Base-by-base conservation (phyloP, 345 rosid genomes). In the Tarenaya hassleriana region DNA sequence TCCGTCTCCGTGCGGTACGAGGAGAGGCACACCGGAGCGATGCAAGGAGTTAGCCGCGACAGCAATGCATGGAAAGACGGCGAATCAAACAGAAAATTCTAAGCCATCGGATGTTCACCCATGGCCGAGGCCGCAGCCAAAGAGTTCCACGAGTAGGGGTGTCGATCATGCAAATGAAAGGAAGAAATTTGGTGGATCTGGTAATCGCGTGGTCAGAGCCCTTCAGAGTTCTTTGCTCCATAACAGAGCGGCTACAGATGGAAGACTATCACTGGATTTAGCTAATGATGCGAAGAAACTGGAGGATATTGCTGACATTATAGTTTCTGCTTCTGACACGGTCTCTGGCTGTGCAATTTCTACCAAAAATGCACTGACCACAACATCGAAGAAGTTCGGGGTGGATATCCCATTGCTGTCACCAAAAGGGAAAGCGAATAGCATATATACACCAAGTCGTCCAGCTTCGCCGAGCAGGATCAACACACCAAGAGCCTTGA, bases 11-110 rank as follows among this genome's bases (percentile, higher is more conserved):
- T 24, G 29, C 29, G 34, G 66, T 66, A 52, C 55, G 32, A 75
- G 84, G 64, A 86, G 76, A 77, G 73, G 77, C 34, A 86, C 95
- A 7, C 94, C 90, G 17, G 97, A 89, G 77, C 73, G 85, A 59
- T 71, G 84, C 58, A 86, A 55, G 64, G 29, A 2, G 2, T 24
- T 24, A 5, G 5, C 73, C 41, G 81, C 29, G 3, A 24, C 29
- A 24, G 29, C 29, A 24, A 24, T 3, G 38, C 63, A 7, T 2
- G 29, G 29, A 24, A 68, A 75, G 18, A 37, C 72, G 43, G 47
- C 71, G 24, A 70, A 64, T 73, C 95, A 79, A 21, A 77, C 64
- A 52, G 92, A 81, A 68, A 82, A 77, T 69, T 77, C 87, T 0
- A 82, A 72, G 80, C 70, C 76, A 5, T 61, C 54, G 35, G 87